These are phyloP conservation scores for Trametes cingulata DNA, from an alignment of 768 basidiomycete species.

Conservation along the genomic window DNA sequence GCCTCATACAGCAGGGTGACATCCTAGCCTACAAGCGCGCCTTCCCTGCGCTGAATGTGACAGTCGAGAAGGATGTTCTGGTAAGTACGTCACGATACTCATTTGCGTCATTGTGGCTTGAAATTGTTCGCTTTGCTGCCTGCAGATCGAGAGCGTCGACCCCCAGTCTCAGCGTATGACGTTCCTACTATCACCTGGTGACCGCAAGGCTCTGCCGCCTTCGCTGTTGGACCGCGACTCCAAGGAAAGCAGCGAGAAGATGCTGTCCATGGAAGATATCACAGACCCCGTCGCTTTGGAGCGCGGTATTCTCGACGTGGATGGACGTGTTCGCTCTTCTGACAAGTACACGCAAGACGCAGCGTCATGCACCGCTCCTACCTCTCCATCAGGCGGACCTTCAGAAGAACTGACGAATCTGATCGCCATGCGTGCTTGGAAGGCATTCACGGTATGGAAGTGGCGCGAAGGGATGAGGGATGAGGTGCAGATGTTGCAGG, in stretches of 20 bases:
- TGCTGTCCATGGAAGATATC: constrained; percentile 25
- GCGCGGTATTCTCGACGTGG: constrained; percentile 49
- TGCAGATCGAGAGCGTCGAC: constrained; percentile 49
- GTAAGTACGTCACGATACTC: constrained; percentile 32
- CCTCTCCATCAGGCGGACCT: neutral
- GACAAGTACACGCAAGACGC: constrained; percentile 34
- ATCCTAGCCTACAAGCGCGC: constrained; percentile 52
- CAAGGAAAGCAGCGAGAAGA: constrained; percentile 7
- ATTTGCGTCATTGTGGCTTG: neutral
- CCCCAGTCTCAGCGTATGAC: constrained; percentile 43
- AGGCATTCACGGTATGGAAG: constrained; percentile 55
- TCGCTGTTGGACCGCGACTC: constrained; percentile 32
- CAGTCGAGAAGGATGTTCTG: constrained; percentile 57
- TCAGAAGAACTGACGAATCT: neutral
- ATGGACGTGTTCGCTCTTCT: constrained; percentile 47
- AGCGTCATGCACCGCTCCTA: neutral
- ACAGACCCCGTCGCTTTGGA: constrained; percentile 49
- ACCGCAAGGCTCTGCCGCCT: constrained; percentile 38
- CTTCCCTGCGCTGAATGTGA: constrained; percentile 41
- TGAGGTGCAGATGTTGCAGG: constrained; percentile 23
- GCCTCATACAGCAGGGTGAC: constrained; percentile 52
- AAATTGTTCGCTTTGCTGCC: too few relatives aligned
- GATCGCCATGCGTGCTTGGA: constrained; percentile 50
- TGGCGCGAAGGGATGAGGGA: constrained; percentile 39
- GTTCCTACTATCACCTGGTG: constrained; percentile 43